Conservation (phyloP, 768 basidiomycete species). For the Tubosaeta sp. region DNA sequence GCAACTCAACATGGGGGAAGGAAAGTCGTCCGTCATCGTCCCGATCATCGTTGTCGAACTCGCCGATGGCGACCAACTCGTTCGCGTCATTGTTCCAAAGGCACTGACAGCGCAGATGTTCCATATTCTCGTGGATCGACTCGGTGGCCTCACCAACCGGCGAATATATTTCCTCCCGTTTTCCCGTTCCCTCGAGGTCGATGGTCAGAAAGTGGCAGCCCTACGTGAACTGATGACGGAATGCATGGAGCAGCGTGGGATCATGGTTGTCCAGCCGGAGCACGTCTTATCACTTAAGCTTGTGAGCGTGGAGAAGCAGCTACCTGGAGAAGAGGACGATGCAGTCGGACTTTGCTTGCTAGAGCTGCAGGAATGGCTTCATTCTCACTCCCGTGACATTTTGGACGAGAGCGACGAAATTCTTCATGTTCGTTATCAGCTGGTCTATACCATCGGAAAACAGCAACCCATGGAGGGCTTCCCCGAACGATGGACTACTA, state of each 20-base stretch:
- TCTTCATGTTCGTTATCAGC: conserved; percentile 42
- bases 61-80: conserved; percentile 40
- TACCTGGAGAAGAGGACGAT: conserved; percentile 13
- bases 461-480: conserved; percentile 35
- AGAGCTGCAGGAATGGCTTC: conserved; percentile 15
- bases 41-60: conserved; percentile 39
- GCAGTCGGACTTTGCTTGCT: conserved; percentile 18
- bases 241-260: conserved; percentile 36
- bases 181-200: conserved; percentile 32
- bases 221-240: conserved; percentile 10
- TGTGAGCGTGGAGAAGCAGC: conserved; percentile 26
- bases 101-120: conserved; percentile 44
- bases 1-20: conserved; percentile 37
- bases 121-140: conserved; percentile 36
- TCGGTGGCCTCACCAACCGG: conserved; percentile 42
- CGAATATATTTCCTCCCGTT: conserved; percentile 45
- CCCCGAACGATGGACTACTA: conserved; percentile 41
- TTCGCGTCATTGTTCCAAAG: conserved; percentile 47
- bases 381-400: conserved; percentile 14
- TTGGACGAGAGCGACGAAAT: conserved; percentile 32
- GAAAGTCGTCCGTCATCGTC: conserved; percentile 38
- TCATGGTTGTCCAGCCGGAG: conserved; percentile 46
- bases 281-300: conserved; percentile 47
- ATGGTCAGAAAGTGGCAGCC: conserved; percentile 16
- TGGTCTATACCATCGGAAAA: conserved; percentile 42